Evolutionary conservation across 2,329 filamentous ascomycete genomes (phyloP).

Genomic region (Cordyceps fumosorosea): DNA sequence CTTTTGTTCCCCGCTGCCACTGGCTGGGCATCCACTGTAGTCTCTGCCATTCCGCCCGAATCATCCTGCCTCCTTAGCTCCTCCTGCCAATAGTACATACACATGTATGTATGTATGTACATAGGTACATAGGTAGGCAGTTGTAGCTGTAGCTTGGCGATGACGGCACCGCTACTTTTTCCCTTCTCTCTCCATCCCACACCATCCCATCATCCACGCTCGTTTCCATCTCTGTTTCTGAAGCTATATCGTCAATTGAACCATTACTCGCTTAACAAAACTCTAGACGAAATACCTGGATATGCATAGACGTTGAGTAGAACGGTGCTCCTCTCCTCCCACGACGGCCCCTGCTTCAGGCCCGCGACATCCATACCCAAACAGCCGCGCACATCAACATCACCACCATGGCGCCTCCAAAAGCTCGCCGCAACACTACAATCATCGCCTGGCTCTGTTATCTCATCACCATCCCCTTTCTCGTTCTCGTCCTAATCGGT

Average conservation of each 20-base stretch:
- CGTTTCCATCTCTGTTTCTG: background rate
- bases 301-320: conserved; percentile 2
- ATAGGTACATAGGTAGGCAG: no score
- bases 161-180: conserved; percentile 1
- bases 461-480: conserved; percentile 67
- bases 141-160: background rate
- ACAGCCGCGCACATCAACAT: background rate
- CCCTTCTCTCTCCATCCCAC: background rate
- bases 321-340: background rate
- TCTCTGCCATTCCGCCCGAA: no score
- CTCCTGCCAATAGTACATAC: no score
- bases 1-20: no score
- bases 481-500: conserved; percentile 73
- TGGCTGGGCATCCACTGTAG: background rate
- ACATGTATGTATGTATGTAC: no score
- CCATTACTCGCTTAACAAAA: background rate
- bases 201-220: background rate
- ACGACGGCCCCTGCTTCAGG: background rate
- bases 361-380: background rate
- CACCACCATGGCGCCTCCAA: conserved; percentile 20
- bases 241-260: background rate
- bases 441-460: conserved; percentile 63
- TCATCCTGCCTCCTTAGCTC: no score
- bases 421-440: conserved; percentile 50
- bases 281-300: background rate